phyloP scores from a whole-genome alignment of 179 eudicot genomes.

The Silene vulgaris region DNA sequence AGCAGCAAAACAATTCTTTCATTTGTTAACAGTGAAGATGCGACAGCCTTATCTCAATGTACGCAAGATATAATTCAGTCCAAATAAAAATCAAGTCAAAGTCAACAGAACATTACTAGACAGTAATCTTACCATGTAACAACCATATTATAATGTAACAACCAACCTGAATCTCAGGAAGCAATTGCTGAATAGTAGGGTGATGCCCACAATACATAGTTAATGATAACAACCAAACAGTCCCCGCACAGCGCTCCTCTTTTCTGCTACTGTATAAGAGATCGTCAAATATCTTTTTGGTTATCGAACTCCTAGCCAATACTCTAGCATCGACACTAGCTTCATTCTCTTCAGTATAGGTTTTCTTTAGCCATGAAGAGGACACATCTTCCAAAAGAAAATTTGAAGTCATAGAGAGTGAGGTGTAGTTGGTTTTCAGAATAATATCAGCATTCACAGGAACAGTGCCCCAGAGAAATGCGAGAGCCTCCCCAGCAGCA shows the following conservation, averaged over 20 bases:
- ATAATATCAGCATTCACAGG: slow-evolving; percentile 85
- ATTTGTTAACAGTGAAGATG: background rate
- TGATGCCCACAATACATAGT: slow-evolving; percentile 89
- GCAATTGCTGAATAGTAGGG: slow-evolving; percentile 65
- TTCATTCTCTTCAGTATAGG: slow-evolving; percentile 38
- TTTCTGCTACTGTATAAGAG: slow-evolving; percentile 81
- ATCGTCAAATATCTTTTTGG: slow-evolving; percentile 77
- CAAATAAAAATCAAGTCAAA: slow-evolving; percentile 3
- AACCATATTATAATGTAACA: background rate
- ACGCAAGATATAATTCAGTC: background rate
- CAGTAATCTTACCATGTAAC: slow-evolving; percentile 2
- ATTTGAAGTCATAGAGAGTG: slow-evolving; percentile 82
- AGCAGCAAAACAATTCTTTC: background rate
- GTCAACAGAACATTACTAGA: background rate
- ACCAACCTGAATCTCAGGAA: slow-evolving; percentile 93
- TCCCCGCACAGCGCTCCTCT: slow-evolving; percentile 96
- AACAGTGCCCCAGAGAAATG: slow-evolving; percentile 90
- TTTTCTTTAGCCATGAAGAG: slow-evolving; percentile 43
- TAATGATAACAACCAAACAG: slow-evolving; percentile 89
- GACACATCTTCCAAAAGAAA: slow-evolving; percentile 66
- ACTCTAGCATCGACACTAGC: slow-evolving; percentile 42
- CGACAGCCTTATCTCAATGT: background rate
- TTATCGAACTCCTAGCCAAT: slow-evolving; percentile 57
- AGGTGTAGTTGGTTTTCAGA: slow-evolving; percentile 76
- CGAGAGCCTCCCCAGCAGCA: slow-evolving; percentile 97